A percentile compares a stretch with the other conserved stretches of the same genome.
Conservation (phyloP, 2,329 filamentous ascomycete species). For the Penicillium sp. region DNA sequence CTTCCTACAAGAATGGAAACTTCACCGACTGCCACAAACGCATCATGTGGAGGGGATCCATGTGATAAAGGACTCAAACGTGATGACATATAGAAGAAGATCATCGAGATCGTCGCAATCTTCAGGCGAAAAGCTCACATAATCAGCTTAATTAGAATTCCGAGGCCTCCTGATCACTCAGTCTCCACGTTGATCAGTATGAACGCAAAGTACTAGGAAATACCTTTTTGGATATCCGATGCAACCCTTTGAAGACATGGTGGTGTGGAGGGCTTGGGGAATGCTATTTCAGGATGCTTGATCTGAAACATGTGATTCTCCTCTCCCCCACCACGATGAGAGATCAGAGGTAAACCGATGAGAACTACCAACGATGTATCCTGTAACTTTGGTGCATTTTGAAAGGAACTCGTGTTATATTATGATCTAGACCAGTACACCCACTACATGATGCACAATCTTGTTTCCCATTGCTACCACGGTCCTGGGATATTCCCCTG, state of each 20-base stretch:
- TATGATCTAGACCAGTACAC: neutral
- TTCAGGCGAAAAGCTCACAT: constrained; percentile 3
- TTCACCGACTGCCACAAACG: constrained; percentile 4
- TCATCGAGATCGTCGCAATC: constrained; percentile 10
- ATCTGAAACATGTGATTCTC: constrained; percentile 12
- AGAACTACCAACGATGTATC: neutral
- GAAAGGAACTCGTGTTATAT: neutral
- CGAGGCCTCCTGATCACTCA: constrained; percentile 4
- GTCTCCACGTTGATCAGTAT: neutral
- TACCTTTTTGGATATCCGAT: neutral
- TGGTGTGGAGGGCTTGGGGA: constrained; percentile 3
- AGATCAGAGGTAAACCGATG: neutral
- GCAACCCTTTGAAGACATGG: constrained; percentile 6
- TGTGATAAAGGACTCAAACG: constrained; percentile 11
- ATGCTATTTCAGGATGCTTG: constrained; percentile 1
- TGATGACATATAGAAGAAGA: constrained; percentile 8
- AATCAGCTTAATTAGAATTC: neutral
- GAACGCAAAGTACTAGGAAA: neutral
- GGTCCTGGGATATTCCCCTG: neutral
- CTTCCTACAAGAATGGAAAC: neutral
- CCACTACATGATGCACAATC: neutral
- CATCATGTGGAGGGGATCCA: constrained; percentile 17
- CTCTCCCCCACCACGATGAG: constrained; percentile 2
- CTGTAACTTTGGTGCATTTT: neutral
- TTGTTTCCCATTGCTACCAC: constrained; percentile 1